These are phyloP conservation scores for Neofusicoccum umdonicola DNA, from an alignment of 2,329 filamentous ascomycete species.

Conservation along the genomic window DNA sequence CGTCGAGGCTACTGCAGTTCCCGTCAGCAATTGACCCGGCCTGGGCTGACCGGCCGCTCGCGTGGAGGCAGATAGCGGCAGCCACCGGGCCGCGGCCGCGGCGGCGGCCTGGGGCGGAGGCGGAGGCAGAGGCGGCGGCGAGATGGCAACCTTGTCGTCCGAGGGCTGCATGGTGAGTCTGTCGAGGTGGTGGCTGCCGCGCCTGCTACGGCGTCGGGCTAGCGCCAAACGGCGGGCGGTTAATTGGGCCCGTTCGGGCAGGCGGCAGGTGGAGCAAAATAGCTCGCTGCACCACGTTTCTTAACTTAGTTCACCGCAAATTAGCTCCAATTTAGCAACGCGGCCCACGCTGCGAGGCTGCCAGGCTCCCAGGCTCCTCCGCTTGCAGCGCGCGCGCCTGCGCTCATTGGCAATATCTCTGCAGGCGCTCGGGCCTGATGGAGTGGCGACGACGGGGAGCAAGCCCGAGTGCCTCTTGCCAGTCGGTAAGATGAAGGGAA, in stretches of 20 bases:
- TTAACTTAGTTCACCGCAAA: conserved; percentile 6
- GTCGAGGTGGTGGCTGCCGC: conserved; percentile 9
- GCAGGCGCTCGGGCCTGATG: too few relatives aligned
- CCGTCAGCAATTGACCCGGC: neutral
- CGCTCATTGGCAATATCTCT: too few relatives aligned
- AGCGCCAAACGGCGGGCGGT: neutral
- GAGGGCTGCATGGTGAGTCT: neutral
- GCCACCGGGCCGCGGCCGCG: neutral
- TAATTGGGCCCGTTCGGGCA: neutral
- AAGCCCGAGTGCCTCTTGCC: neutral
- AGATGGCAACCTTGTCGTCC: neutral
- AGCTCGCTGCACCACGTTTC: neutral
- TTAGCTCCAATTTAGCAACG: neutral
- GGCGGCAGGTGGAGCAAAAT: neutral
- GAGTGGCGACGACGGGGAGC: too few relatives aligned
- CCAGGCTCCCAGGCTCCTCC: neutral
- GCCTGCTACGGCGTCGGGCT: neutral
- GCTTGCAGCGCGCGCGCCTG: too few relatives aligned
- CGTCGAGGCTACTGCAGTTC: neutral
- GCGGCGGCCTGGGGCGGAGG: too few relatives aligned
- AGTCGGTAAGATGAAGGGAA: neutral
- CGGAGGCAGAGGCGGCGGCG: too few relatives aligned
- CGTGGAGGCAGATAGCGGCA: neutral
- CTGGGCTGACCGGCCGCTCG: neutral
- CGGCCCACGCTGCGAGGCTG: neutral